Evolutionary conservation across 768 basidiomycete genomes (phyloP).

Genomic region (Tricholoma sp.): DNA sequence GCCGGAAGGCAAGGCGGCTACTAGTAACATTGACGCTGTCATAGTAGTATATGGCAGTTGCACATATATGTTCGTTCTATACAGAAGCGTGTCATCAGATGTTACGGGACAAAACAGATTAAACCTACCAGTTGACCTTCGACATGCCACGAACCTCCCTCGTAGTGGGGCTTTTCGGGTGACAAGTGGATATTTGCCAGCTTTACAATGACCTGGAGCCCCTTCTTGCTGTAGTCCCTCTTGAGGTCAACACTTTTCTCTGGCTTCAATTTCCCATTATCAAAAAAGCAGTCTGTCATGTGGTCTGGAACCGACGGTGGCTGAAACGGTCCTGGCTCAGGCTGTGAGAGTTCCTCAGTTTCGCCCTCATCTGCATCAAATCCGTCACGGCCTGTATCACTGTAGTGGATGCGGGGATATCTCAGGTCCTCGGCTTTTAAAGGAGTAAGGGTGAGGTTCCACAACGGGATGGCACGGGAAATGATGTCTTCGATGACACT

Average conservation of each 20-base stretch:
- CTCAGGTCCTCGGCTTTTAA: constrained; percentile 2
- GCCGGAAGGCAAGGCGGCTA: constrained; percentile 25
- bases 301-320: constrained; percentile 2
- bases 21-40: constrained; percentile 27
- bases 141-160: constrained; percentile 34
- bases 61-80: constrained; percentile 24
- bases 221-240: constrained; percentile 6
- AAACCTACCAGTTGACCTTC: constrained; percentile 22
- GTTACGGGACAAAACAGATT: background rate
- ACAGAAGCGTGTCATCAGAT: background rate
- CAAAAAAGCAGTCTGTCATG: background rate
- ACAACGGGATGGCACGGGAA: constrained; percentile 23
- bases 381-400: constrained; percentile 3
- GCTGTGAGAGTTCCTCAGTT: constrained; percentile 4
- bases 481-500: constrained; percentile 21
- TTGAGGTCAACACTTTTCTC: constrained; percentile 6
- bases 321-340: constrained; percentile 10
- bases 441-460: constrained; percentile 20
- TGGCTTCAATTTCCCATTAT: background rate
- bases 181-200: constrained; percentile 27
- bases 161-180: constrained; percentile 31
- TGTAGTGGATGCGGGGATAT: background rate
- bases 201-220: constrained; percentile 27
- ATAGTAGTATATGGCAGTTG: constrained; percentile 23
- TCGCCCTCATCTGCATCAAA: constrained; percentile 3